Evolutionary conservation across 768 basidiomycete genomes (phyloP).

Genomic region (Boletus pseudo-olivaceus): DNA sequence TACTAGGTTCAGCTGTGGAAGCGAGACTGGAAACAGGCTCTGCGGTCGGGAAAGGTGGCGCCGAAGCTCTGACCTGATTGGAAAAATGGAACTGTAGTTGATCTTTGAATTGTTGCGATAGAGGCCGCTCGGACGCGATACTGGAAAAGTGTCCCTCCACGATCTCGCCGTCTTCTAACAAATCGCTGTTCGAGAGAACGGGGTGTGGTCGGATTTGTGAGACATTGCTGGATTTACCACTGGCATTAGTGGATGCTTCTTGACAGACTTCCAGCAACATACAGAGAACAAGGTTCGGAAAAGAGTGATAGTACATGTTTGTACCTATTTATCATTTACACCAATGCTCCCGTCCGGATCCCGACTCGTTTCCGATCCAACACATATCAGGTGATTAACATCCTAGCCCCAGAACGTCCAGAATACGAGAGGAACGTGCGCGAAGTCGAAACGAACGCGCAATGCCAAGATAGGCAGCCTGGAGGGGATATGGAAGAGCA

Average conservation of each 20-base stretch:
- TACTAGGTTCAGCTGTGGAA: slow-evolving; percentile 6
- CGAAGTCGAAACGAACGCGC: too few relatives aligned
- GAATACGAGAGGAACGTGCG: too few relatives aligned
- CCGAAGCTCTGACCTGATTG: neutral
- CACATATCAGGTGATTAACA: too few relatives aligned
- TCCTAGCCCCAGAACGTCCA: too few relatives aligned
- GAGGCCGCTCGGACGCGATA: neutral
- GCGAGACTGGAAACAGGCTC: neutral
- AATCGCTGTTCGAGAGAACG: neutral
- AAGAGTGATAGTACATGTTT: too few relatives aligned
- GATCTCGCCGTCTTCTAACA: slow-evolving; percentile 24
- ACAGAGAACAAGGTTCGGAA: neutral
- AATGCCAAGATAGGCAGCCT: too few relatives aligned
- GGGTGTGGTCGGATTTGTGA: neutral
- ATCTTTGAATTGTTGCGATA: neutral
- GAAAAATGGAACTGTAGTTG: neutral
- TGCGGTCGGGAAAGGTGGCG: neutral
- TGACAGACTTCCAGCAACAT: neutral
- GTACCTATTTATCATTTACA: too few relatives aligned
- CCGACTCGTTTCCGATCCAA: too few relatives aligned
- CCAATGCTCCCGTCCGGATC: too few relatives aligned
- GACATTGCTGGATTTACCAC: neutral
- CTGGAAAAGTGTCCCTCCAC: slow-evolving; percentile 8
- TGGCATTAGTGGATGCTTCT: neutral
- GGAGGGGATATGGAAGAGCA: too few relatives aligned